Evolutionary conservation across 495 filamentous ascomycete genomes (phyloP).

Genomic region (Letharia lupina): DNA sequence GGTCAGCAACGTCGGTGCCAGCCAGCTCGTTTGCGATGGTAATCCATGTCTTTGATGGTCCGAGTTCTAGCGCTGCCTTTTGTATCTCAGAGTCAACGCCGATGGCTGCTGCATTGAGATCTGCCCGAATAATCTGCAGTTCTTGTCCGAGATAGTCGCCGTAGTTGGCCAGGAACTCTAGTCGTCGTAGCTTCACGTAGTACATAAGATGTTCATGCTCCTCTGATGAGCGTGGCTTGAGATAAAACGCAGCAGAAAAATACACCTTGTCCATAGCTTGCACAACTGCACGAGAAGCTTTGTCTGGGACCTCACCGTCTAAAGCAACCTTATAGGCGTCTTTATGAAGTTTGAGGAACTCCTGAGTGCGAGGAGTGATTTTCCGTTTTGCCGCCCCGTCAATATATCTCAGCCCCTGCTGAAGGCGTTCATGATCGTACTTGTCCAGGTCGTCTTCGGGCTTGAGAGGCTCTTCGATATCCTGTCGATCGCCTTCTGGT

Average conservation of each 20-base stretch:
- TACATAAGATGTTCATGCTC: conserved; percentile 13
- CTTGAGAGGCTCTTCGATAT: conserved; percentile 4
- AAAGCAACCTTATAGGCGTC: conserved; percentile 19
- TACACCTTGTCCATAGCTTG: conserved; percentile 17
- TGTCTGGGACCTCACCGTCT: background rate
- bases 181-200: conserved; percentile 17
- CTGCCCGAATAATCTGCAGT: conserved; percentile 10
- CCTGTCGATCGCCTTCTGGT: conserved; percentile 8
- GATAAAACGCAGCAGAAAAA: conserved; percentile 11
- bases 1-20: conserved; percentile 10
- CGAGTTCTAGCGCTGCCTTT: background rate
- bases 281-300: conserved; percentile 15
- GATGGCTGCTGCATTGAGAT: conserved; percentile 16
- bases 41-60: conserved; percentile 9
- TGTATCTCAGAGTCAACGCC: conserved; percentile 6
- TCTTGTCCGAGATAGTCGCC: conserved; percentile 19
- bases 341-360: conserved; percentile 16
- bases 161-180: conserved; percentile 20
- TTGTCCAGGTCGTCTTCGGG: conserved; percentile 16
- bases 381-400: conserved; percentile 18
- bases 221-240: conserved; percentile 18
- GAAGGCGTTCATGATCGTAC: conserved; percentile 15
- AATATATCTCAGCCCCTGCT: conserved; percentile 18
- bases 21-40: conserved; percentile 18
- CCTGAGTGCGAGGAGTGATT: conserved; percentile 18